Base-by-base conservation (phyloP, 73 alveolate species). In the Tetrahymena malaccensis region DNA sequence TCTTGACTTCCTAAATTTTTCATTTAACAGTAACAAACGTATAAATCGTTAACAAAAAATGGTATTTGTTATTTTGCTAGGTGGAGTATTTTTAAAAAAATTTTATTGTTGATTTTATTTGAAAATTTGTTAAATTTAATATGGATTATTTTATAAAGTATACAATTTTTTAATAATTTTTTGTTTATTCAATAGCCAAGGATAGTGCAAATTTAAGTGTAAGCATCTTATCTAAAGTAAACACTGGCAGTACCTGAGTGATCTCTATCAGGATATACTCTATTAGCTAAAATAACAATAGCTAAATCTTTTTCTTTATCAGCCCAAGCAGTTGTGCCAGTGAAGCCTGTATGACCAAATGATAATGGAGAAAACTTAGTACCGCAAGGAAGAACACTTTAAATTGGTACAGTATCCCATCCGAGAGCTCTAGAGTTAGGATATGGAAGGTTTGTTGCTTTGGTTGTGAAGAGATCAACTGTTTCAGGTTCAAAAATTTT, bases 251-350 rank as follows among this genome's bases (percentile, higher is more conserved):
- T 70, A 70, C 40, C 34, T n/a, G 89, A 70, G 43, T 70, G 89
- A n/a, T 27, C 12, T 70, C 89, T 70, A 85, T 95, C 94, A 55
- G 97, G 97, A 55, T 95, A 95, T 13, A 95, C 97, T 95, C 97
- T 89, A 58, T 95, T 95, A 4, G 97, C 94, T 34, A 95, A 55
- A 10, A 95, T 95, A 21, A 95, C 97, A 34, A 95, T 93, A 55
- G 94, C 93, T 21, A 95, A 93, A 37, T 89, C 97, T 19, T 33
- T 43, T 70, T 95, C 97, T 50, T 94, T 95, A 89, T 95, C 97
- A 44, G 97, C 97, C 97, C 97, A 95, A 22, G 94, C 94, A 43
- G 97, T 85, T 5, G 97, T 95, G 22, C 97, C 97, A 19, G 97
- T 95, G 85, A 85, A 95, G 17, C 97, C 97, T 37, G 97, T 95